Evolutionary conservation across 805 yeast genomes (phyloP).

Genomic region (Saturnispora zaruensis): DNA sequence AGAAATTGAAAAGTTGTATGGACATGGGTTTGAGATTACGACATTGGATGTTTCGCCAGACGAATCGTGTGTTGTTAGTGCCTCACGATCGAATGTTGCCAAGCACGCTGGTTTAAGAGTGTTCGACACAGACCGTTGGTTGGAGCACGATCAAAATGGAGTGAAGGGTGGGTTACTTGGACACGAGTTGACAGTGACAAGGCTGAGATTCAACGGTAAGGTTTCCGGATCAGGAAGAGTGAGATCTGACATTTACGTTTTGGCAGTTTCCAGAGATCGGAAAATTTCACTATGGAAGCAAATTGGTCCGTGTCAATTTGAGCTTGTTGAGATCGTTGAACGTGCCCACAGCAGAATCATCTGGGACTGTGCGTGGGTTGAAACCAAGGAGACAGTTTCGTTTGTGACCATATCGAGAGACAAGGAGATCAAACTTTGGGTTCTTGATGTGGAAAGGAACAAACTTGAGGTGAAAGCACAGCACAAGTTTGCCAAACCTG

Average conservation of each 20-base stretch:
- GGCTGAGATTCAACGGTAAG: constrained; percentile 46
- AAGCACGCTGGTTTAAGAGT: constrained; percentile 81
- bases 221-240: constrained; percentile 47
- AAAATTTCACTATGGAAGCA: constrained; percentile 69
- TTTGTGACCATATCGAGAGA: constrained; percentile 89
- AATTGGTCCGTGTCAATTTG: constrained; percentile 18
- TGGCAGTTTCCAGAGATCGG: constrained; percentile 77
- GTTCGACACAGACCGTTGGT: constrained; percentile 48
- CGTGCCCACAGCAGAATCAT: constrained; percentile 88
- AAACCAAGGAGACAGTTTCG: constrained; percentile 31
- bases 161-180: constrained; percentile 40
- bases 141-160: constrained; percentile 48
- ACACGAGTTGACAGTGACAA: constrained; percentile 80
- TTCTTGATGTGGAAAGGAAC: constrained; percentile 8
- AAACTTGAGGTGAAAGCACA: constrained; percentile 30
- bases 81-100: constrained; percentile 81
- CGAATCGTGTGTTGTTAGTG: constrained; percentile 62
- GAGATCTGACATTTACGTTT: constrained; percentile 36
- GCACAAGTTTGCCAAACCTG: constrained; percentile 44
- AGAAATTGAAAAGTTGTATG: constrained; percentile 87
- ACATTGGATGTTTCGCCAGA: constrained; percentile 66
- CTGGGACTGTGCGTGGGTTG: constrained; percentile 93
- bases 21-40: constrained; percentile 93
- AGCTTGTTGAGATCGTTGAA: constrained; percentile 29
- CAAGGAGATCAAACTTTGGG: constrained; percentile 67